These are phyloP conservation scores for Ilyonectria sp. DNA, from an alignment of 2,329 filamentous ascomycete species.

Conservation along the genomic window DNA sequence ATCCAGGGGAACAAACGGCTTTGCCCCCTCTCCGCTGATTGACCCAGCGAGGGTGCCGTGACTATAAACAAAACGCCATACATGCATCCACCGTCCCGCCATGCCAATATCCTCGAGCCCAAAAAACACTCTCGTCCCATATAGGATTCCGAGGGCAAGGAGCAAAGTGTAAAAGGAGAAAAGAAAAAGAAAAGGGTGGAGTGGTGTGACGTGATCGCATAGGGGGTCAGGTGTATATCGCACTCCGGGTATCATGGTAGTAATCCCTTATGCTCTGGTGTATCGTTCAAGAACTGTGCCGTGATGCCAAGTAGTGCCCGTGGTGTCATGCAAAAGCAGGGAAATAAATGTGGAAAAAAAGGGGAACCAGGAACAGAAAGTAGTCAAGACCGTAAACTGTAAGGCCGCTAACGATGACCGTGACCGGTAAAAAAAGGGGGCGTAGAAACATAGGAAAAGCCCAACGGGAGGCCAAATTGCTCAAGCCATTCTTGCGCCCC, in stretches of 20 bases:
- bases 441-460: slow-evolving; percentile 24
- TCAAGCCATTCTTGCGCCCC: slow-evolving; percentile 7
- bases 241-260: slow-evolving; percentile 60
- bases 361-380: slow-evolving; percentile 28
- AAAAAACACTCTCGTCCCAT: slow-evolving; percentile 31
- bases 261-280: slow-evolving; percentile 54
- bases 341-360: slow-evolving; percentile 25
- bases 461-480: slow-evolving; percentile 19
- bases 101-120: slow-evolving; percentile 39
- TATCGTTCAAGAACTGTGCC: slow-evolving; percentile 53
- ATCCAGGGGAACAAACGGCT: slow-evolving; percentile 13
- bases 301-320: slow-evolving; percentile 48
- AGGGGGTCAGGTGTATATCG: slow-evolving; percentile 52
- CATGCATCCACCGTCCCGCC: slow-evolving; percentile 46
- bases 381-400: slow-evolving; percentile 21
- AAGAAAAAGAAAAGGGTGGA: slow-evolving; percentile 50
- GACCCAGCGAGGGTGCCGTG: slow-evolving; percentile 41
- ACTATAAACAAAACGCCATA: slow-evolving; percentile 49
- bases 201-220: slow-evolving; percentile 56
- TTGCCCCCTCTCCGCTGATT: slow-evolving; percentile 7
- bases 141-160: slow-evolving; percentile 38
- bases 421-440: slow-evolving; percentile 20
- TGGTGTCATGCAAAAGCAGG: slow-evolving; percentile 39
- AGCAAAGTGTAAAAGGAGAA: slow-evolving; percentile 30
- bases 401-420: slow-evolving; percentile 31